Percentiles rank a stretch among this genome's conserved stretches.
phyloP scores from a whole-genome alignment of 2,329 filamentous ascomycete genomes.

The Byssothecium circinans region DNA sequence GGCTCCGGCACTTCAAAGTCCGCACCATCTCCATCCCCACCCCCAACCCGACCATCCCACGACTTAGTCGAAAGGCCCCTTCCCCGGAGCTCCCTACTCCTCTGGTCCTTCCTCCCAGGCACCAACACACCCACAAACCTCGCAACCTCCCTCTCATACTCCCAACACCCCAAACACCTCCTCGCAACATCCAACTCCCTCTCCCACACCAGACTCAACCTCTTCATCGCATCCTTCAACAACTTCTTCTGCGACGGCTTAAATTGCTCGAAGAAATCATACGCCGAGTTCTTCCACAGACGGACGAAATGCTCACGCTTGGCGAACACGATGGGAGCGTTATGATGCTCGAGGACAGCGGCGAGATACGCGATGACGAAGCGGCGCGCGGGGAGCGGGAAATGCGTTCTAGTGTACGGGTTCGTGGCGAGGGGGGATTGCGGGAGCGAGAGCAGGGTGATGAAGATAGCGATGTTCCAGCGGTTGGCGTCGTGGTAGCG shows the following conservation, averaged over 20 bases:
- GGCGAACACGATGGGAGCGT: constrained; percentile 10
- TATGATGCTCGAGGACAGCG: constrained; percentile 26
- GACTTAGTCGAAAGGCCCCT: too few species aligned
- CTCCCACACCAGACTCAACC: constrained; percentile 14
- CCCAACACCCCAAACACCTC: background rate
- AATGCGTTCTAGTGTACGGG: background rate
- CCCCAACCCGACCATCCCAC: too few species aligned
- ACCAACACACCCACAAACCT: constrained; percentile 21
- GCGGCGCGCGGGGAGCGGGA: constrained; percentile 1
- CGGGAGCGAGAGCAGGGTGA: constrained; percentile 15
- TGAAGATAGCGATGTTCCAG: constrained; percentile 26
- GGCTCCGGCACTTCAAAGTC: background rate
- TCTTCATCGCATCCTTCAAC: constrained; percentile 18
- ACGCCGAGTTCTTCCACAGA: constrained; percentile 13
- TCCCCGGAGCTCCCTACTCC: background rate
- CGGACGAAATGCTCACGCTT: constrained; percentile 19
- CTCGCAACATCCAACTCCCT: constrained; percentile 7
- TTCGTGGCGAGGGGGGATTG: background rate
- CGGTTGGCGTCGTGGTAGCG: constrained; percentile 24
- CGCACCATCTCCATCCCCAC: background rate
- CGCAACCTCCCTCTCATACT: constrained; percentile 13
- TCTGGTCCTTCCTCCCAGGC: constrained; percentile 13
- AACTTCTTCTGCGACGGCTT: constrained; percentile 15
- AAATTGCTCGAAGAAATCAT: constrained; percentile 16
- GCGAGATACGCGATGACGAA: constrained; percentile 23